Evolutionary conservation across 208 protist genomes (phyloP).

Genomic region (Leishmania martiniquensis): DNA sequence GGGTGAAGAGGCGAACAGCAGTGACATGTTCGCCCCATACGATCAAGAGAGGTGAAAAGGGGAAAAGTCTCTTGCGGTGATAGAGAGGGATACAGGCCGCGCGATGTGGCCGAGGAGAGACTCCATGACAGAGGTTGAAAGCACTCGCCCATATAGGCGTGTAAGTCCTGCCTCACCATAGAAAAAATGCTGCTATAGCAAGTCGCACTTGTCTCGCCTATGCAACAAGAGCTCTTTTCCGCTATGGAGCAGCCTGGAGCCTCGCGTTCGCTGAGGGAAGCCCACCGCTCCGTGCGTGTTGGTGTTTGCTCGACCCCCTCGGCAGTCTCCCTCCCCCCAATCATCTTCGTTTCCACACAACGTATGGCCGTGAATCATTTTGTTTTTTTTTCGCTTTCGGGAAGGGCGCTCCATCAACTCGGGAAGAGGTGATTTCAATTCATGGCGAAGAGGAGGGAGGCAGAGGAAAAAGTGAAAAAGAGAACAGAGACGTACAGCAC

Average conservation of each 20-base stretch:
- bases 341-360: too few relatives aligned
- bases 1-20: too few relatives aligned
- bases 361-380: too few relatives aligned
- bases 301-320: neutral
- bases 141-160: too few relatives aligned
- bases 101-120: neutral
- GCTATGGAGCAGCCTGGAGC: too few relatives aligned
- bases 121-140: too few relatives aligned
- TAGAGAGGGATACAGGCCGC: neutral
- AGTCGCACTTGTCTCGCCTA: too few relatives aligned
- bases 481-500: neutral
- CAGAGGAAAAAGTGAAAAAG: neutral
- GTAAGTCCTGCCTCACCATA: neutral
- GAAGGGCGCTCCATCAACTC: neutral
- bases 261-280: neutral
- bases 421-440: too few relatives aligned
- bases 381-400: neutral
- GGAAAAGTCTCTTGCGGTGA: neutral
- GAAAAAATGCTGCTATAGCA: too few relatives aligned
- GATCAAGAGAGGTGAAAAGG: too few relatives aligned
- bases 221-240: neutral
- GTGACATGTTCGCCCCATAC: neutral
- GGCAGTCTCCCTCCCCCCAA: neutral
- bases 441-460: neutral
- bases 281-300: neutral